Evolutionary conservation across 2,329 filamentous ascomycete genomes (phyloP).

Genomic region (Beauveria caledonica): DNA sequence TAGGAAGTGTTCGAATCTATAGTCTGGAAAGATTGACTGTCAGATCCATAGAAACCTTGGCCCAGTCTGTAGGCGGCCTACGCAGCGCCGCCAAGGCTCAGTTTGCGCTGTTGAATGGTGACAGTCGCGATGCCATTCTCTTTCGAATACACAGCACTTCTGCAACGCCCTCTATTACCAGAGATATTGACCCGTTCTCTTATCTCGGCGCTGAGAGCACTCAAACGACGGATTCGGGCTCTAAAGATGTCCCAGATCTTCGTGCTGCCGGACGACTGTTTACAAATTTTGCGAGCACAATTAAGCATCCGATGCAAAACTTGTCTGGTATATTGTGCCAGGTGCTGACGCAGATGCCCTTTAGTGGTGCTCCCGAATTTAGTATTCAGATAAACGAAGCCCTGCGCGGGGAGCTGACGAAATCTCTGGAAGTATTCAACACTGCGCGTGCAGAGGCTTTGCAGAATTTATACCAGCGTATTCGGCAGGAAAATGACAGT

Average conservation of each 20-base stretch:
- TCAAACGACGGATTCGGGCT: background rate
- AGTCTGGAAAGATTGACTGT: slow-evolving; percentile 66
- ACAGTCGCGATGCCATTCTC: slow-evolving; percentile 1
- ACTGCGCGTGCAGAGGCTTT: slow-evolving; percentile 64
- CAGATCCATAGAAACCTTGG: slow-evolving; percentile 70
- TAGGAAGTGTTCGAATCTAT: slow-evolving; percentile 70
- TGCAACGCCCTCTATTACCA: background rate
- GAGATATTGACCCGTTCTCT: slow-evolving; percentile 5
- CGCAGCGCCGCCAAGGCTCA: slow-evolving; percentile 80
- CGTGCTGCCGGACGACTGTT: slow-evolving; percentile 1
- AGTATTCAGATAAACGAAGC: slow-evolving; percentile 64
- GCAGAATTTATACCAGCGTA: slow-evolving; percentile 64
- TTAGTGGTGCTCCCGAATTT: slow-evolving; percentile 55
- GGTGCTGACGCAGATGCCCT: slow-evolving; percentile 75
- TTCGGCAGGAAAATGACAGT: slow-evolving; percentile 55
- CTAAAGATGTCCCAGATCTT: background rate
- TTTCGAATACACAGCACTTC: slow-evolving; percentile 1
- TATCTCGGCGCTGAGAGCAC: background rate
- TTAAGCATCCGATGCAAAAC: slow-evolving; percentile 86
- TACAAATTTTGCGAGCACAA: slow-evolving; percentile 60
- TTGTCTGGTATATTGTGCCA: slow-evolving; percentile 75
- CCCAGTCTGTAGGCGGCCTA: slow-evolving; percentile 78
- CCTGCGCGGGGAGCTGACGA: slow-evolving; percentile 65
- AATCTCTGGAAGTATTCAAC: slow-evolving; percentile 68
- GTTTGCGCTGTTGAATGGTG: slow-evolving; percentile 63